phyloP scores from a whole-genome alignment of 257 asterid species.

The Solanum piurae region DNA sequence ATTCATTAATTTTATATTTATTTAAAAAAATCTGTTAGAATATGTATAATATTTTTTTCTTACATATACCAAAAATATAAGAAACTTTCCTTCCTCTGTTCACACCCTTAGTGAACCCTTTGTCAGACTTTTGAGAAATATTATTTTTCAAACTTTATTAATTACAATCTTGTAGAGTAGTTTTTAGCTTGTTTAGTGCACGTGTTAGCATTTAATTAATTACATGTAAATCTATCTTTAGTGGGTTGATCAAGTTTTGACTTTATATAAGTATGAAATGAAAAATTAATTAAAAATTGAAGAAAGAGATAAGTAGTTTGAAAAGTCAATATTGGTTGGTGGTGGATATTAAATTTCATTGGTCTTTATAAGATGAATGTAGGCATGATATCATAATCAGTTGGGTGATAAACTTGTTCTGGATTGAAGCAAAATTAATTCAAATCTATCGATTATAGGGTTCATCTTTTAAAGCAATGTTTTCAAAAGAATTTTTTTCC shows the following conservation, averaged over 20 bases:
- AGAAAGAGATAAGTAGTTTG: background rate
- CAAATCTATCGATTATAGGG: fast-evolving
- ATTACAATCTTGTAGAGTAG: background rate
- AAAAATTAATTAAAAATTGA: background rate
- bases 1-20: no score
- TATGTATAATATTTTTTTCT: no score
- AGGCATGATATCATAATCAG: background rate
- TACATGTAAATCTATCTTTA: background rate
- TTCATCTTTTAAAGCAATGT: background rate
- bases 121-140: background rate
- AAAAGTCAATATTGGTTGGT: background rate
- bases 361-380: background rate
- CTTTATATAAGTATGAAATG: background rate
- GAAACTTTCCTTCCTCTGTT: background rate
- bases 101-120: background rate
- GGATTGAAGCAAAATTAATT: background rate
- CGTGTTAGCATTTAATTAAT: background rate
- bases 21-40: no score
- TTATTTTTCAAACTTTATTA: background rate
- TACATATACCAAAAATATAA: no score
- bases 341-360: background rate
- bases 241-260: background rate
- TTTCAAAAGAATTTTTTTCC: background rate
- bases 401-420: background rate
- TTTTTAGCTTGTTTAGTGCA: background rate